Conservation (phyloP, 2,329 filamentous ascomycete species). For the Aspergillus versicolor region DNA sequence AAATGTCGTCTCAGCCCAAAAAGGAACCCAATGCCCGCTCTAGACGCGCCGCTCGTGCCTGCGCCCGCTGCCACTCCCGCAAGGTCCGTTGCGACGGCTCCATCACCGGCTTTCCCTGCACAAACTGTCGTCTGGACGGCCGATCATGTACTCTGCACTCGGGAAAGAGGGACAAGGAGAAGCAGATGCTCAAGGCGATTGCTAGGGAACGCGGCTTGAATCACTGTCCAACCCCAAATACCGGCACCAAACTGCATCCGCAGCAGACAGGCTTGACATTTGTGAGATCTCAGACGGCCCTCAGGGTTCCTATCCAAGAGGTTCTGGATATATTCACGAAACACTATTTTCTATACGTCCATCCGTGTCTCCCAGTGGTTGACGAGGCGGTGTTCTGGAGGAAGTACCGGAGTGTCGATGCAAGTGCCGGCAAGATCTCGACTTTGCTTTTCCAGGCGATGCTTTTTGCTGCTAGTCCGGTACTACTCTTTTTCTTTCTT, state of each 20-base stretch:
- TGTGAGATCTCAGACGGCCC: slow-evolving; percentile 7
- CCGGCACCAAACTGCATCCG: neutral
- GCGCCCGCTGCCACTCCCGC: slow-evolving; percentile 13
- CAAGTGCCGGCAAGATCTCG: slow-evolving; percentile 11
- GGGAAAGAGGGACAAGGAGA: slow-evolving; percentile 10
- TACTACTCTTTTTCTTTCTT: neutral
- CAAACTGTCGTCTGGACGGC: slow-evolving; percentile 16
- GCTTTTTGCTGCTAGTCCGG: slow-evolving; percentile 15
- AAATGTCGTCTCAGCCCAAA: neutral
- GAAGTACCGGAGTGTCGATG: slow-evolving; percentile 10
- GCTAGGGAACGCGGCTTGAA: neutral
- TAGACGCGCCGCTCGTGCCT: slow-evolving; percentile 14
- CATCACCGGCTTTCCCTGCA: slow-evolving; percentile 18
- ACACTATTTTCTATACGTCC: slow-evolving; percentile 17
- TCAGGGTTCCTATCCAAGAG: slow-evolving; percentile 9
- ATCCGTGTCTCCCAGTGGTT: slow-evolving; percentile 14
- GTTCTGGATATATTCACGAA: slow-evolving; percentile 13
- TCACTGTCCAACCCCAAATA: neutral
- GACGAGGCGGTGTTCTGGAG: slow-evolving; percentile 15
- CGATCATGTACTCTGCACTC: slow-evolving; percentile 12
- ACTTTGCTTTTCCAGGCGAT: slow-evolving; percentile 15
- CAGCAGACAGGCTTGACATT: slow-evolving; percentile 1
- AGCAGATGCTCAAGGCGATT: slow-evolving; percentile 6
- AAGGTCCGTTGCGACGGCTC: slow-evolving; percentile 17
- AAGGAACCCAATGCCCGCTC: slow-evolving; percentile 1